Evolutionary conservation across 306 rosid genomes (phyloP).

Genomic region (Benincasa hispida): DNA sequence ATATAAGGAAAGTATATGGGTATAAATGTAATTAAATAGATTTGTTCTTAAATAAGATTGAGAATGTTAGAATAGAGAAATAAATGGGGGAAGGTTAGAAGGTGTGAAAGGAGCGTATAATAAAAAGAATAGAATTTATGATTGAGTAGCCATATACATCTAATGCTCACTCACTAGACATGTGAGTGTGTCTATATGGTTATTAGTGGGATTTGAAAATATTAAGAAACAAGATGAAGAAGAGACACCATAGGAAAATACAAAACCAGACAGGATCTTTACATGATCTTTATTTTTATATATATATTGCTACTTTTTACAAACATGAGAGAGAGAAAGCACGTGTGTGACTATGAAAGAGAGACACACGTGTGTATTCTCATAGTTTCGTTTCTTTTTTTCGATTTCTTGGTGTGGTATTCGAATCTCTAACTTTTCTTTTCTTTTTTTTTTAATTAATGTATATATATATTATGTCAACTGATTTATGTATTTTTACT

Average conservation of each 20-base stretch:
- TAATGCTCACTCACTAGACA: not conserved
- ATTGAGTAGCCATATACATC: too few species aligned
- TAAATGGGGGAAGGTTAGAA: not conserved
- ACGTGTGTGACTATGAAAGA: not conserved
- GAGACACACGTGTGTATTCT: not conserved
- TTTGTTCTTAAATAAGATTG: too few species aligned
- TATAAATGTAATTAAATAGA: too few species aligned
- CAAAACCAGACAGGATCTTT: constrained; percentile 29
- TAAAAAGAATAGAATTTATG: not conserved
- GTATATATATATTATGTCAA: too few species aligned
- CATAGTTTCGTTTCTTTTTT: not conserved
- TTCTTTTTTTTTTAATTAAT: too few species aligned
- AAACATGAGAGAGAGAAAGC: not conserved
- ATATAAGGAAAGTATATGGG: too few species aligned
- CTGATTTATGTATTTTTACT: too few species aligned
- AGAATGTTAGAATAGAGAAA: too few species aligned
- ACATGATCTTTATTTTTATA: constrained; percentile 13
- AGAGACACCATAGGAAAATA: not conserved
- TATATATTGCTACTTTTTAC: not conserved
- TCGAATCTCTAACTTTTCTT: too few species aligned
- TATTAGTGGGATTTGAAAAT: not conserved
- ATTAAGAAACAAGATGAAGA: not conserved
- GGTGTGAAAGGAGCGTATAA: not conserved
- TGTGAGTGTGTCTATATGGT: not conserved
- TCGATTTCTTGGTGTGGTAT: too few species aligned